phyloP scores from a whole-genome alignment of 169 alveolate species.

The Blepharisma undulans region DNA sequence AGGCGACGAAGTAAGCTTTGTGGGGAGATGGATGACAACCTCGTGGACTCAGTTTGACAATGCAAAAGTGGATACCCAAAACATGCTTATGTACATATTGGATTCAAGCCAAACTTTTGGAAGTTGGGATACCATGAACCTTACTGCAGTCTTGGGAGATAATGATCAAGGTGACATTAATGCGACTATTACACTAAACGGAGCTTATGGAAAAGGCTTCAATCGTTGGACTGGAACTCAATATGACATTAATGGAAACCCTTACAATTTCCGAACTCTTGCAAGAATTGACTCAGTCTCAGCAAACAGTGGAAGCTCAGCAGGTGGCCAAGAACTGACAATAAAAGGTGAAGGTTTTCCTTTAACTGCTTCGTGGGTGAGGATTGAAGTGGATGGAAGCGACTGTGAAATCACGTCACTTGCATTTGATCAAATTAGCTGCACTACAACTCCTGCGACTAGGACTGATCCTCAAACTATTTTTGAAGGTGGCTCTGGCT shows the following conservation, averaged over 20 bases:
- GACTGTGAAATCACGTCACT: neutral
- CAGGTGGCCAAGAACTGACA: conserved; percentile 6
- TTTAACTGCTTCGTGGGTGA: neutral
- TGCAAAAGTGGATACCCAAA: neutral
- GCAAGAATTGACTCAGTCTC: conserved; percentile 18
- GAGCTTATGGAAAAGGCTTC: conserved; percentile 21
- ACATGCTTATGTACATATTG: neutral
- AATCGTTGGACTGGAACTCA: neutral
- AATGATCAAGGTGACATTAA: conserved; percentile 1
- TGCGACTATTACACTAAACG: neutral
- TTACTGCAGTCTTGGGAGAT: conserved; percentile 7
- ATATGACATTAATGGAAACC: neutral
- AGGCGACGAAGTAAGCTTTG: conserved; percentile 30
- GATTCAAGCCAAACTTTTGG: neutral
- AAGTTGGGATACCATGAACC: neutral
- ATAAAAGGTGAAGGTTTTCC: conserved; percentile 22
- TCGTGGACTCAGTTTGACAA: neutral
- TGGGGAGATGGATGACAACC: conserved; percentile 19
- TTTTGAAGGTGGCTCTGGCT: conserved; percentile 12
- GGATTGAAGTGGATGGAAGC: neutral
- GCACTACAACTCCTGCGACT: conserved; percentile 1
- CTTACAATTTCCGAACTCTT: conserved; percentile 12
- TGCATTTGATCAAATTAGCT: neutral
- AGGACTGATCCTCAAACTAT: neutral
- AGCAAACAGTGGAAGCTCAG: neutral